Evolutionary conservation across 441 rosid genomes (phyloP).

Genomic region (Euphorbia celastroides): DNA sequence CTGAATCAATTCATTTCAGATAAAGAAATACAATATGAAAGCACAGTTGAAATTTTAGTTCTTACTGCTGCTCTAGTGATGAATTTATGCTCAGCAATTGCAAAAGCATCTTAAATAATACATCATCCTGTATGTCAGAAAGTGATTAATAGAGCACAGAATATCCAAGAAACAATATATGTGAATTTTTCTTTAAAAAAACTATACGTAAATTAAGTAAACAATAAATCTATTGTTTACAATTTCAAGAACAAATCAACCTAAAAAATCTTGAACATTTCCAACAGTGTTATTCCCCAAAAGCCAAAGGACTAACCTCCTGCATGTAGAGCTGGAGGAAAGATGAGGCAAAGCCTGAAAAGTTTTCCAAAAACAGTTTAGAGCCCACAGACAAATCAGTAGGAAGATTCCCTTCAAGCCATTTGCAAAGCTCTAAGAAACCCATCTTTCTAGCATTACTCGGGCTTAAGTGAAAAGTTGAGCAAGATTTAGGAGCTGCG

Average conservation of each 20-base stretch:
- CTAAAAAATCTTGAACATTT: no score
- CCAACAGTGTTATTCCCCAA: no score
- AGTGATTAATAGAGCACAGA: no score
- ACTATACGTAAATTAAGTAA: neutral
- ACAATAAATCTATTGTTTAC: neutral
- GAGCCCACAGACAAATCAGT: slow-evolving; percentile 22
- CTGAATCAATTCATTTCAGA: slow-evolving; percentile 9
- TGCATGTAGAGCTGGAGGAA: slow-evolving; percentile 62
- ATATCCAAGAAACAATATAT: no score
- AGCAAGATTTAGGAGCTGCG: slow-evolving; percentile 25
- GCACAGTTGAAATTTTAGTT: slow-evolving; percentile 18
- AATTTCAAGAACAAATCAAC: slow-evolving; percentile 10
- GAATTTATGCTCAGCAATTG: slow-evolving; percentile 42
- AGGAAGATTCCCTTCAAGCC: slow-evolving; percentile 54
- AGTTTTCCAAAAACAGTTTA: slow-evolving; percentile 37
- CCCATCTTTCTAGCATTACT: slow-evolving; percentile 39
- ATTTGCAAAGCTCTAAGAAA: slow-evolving; percentile 45
- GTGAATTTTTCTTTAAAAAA: no score
- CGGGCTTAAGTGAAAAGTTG: slow-evolving; percentile 21
- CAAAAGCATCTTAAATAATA: slow-evolving; percentile 74
- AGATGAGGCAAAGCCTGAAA: slow-evolving; percentile 45
- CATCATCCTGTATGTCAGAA: slow-evolving; percentile 59
- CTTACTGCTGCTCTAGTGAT: slow-evolving; percentile 42
- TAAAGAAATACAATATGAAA: slow-evolving; percentile 13
- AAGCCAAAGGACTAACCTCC: slow-evolving; percentile 46